These are phyloP conservation scores for Streptanthus diversifolius DNA, from an alignment of 345 rosid species.

Conservation along the genomic window DNA sequence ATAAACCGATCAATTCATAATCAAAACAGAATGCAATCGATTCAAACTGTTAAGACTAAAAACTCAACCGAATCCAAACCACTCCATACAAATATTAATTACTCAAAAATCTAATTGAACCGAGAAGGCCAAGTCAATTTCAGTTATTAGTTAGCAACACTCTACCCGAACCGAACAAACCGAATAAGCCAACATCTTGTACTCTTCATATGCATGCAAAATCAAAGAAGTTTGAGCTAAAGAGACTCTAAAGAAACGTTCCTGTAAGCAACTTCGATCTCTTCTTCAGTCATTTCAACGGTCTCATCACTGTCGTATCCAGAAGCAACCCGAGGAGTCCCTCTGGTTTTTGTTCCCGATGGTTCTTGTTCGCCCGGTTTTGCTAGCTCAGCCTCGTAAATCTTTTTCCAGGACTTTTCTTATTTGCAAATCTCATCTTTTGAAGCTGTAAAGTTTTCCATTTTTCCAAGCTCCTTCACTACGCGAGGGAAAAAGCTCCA, in stretches of 20 bases:
- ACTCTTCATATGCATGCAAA: not conserved
- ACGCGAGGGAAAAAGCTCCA: slow-evolving; percentile 89
- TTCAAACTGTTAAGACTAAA: not conserved
- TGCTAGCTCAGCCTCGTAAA: slow-evolving; percentile 54
- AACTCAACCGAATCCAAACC: not conserved
- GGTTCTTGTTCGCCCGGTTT: slow-evolving; percentile 28
- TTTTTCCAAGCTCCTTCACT: slow-evolving; percentile 66
- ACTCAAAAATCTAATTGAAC: not conserved
- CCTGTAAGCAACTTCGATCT: slow-evolving; percentile 54
- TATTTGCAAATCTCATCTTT: slow-evolving; percentile 49
- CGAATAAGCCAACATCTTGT: not conserved
- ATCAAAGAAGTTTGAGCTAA: slow-evolving; percentile 3
- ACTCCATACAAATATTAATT: not conserved
- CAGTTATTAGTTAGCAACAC: not conserved
- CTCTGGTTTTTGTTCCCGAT: slow-evolving; percentile 26
- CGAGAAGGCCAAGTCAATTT: not conserved
- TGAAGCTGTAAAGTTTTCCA: slow-evolving; percentile 37
- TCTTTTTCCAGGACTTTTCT: slow-evolving; percentile 55
- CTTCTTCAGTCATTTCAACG: slow-evolving; percentile 89
- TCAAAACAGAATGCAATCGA: not conserved
- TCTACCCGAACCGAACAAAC: not conserved
- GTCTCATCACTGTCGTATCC: slow-evolving; percentile 82
- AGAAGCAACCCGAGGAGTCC: slow-evolving; percentile 8
- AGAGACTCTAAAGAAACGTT: slow-evolving; percentile 36
- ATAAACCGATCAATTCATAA: not conserved